These are phyloP conservation scores for Rhynchospora tenuis DNA, from an alignment of 176 grass and related monocot genomes.

Conservation along the genomic window DNA sequence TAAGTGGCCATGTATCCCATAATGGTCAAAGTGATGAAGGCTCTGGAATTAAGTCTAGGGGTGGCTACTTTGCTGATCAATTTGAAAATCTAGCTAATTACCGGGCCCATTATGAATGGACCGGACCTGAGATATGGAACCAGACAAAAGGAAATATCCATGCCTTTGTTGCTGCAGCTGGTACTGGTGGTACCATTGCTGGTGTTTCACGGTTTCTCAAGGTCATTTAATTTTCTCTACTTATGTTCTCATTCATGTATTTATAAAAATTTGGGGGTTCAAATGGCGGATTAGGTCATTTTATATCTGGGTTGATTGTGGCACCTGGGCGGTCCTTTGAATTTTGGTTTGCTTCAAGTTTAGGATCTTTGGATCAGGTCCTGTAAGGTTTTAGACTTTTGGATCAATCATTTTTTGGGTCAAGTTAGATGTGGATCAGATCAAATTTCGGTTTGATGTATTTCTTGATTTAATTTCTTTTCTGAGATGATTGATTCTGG, in stretches of 20 bases:
- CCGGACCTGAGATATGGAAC: conserved; percentile 94
- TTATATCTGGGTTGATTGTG: not conserved
- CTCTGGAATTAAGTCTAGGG: conserved; percentile 37
- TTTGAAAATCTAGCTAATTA: conserved; percentile 97
- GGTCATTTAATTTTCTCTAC: conserved; percentile 39
- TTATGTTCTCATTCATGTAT: conserved; percentile 8
- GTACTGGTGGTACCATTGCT: conserved; percentile 88
- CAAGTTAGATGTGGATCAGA: not conserved
- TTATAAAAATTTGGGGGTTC: not conserved
- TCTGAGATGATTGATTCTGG: not conserved
- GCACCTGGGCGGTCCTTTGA: not conserved
- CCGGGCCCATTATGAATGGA: conserved; percentile 84
- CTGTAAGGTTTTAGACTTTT: not conserved
- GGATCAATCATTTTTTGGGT: not conserved
- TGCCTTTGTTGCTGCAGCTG: conserved; percentile 83
- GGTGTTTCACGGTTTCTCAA: conserved; percentile 88
- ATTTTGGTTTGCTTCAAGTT: not conserved
- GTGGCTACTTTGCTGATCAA: conserved; percentile 92
- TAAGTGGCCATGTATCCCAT: conserved; percentile 17
- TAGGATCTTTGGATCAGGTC: not conserved
- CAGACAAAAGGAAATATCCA: conserved; percentile 61
- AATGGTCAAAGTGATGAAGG: not conserved
- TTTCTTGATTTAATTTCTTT: not conserved
- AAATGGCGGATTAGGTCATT: not conserved
- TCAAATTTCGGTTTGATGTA: not conserved